These are phyloP conservation scores for Dryas drummondii DNA, from an alignment of 306 rosid genomes.

Conservation along the genomic window DNA sequence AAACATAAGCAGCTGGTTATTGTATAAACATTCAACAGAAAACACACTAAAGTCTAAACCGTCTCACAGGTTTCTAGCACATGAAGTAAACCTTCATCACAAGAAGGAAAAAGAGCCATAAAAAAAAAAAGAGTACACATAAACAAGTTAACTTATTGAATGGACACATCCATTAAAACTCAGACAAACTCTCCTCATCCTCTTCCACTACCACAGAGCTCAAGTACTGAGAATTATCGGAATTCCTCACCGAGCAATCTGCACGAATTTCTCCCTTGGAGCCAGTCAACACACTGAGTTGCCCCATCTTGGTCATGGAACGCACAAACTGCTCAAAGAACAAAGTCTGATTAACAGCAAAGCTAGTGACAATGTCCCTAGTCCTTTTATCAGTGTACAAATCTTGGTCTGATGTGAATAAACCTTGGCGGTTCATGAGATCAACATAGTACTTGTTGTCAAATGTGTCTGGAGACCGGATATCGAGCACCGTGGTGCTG, in stretches of 20 bases:
- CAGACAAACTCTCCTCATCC: conserved; percentile 27
- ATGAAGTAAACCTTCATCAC: background rate
- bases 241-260: conserved; percentile 47
- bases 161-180: conserved; percentile 6
- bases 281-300: conserved; percentile 51
- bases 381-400: conserved; percentile 34
- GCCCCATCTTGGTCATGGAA: conserved; percentile 55
- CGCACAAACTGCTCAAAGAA: conserved; percentile 53
- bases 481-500: conserved; percentile 39
- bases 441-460: conserved; percentile 61
- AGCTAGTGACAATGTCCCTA: conserved; percentile 40
- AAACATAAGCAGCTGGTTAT: too few species aligned
- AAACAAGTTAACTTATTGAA: background rate
- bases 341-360: conserved; percentile 38
- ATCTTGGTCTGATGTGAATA: conserved; percentile 69
- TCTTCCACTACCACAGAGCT: conserved; percentile 23
- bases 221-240: conserved; percentile 23
- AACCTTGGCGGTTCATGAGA: conserved; percentile 53
- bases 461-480: conserved; percentile 46
- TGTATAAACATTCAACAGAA: too few species aligned
- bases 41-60: too few species aligned
- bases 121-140: background rate
- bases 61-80: background rate
- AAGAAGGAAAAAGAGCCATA: background rate
- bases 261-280: conserved; percentile 54